A percentile compares a stretch with the other conserved stretches of the same genome.
Evolutionary conservation across 1,284 basidiomycete species (phyloP).

Genomic region (Apiotrichum brassicae): DNA sequence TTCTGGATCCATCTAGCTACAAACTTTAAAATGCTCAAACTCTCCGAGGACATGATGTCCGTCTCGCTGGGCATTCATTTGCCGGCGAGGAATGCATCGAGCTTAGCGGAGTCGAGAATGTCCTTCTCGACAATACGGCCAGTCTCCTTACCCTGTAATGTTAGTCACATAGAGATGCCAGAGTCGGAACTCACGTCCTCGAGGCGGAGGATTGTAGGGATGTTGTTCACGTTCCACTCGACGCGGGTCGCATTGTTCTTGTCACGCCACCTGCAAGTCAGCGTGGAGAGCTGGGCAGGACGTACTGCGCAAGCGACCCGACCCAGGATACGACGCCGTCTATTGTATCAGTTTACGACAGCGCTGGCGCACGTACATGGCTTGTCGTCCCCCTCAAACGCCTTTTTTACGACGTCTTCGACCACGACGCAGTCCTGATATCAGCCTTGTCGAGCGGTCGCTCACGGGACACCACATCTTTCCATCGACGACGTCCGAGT

Average conservation of each 20-base stretch:
- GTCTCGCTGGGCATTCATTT: too few relatives aligned
- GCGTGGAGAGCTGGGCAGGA: slow-evolving; percentile 12
- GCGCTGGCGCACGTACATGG: slow-evolving; percentile 47
- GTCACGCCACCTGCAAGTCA: slow-evolving; percentile 58
- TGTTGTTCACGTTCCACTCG: slow-evolving; percentile 57
- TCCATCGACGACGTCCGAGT: slow-evolving; percentile 43
- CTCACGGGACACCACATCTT: slow-evolving; percentile 50
- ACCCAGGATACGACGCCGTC: slow-evolving; percentile 65
- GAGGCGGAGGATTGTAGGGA: slow-evolving; percentile 70
- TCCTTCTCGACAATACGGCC: slow-evolving; percentile 58
- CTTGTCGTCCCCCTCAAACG: slow-evolving; percentile 54
- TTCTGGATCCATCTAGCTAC: too few relatives aligned
- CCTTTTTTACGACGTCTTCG: slow-evolving; percentile 56
- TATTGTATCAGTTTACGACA: slow-evolving; percentile 10
- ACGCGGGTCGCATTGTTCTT: slow-evolving; percentile 59
- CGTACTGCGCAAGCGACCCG: slow-evolving; percentile 62
- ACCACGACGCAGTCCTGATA: slow-evolving; percentile 65
- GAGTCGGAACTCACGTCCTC: slow-evolving; percentile 54
- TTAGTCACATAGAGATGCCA: background rate
- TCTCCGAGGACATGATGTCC: too few relatives aligned
- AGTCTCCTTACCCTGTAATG: slow-evolving; percentile 53
- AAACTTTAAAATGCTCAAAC: too few relatives aligned
- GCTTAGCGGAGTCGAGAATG: slow-evolving; percentile 43
- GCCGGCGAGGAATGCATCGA: slow-evolving; percentile 31
- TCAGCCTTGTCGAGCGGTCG: background rate